A percentile compares a stretch with the other conserved stretches of the same genome.
These are phyloP conservation scores for Mycena leptocephala DNA, from an alignment of 768 basidiomycete species.

Conservation along the genomic window DNA sequence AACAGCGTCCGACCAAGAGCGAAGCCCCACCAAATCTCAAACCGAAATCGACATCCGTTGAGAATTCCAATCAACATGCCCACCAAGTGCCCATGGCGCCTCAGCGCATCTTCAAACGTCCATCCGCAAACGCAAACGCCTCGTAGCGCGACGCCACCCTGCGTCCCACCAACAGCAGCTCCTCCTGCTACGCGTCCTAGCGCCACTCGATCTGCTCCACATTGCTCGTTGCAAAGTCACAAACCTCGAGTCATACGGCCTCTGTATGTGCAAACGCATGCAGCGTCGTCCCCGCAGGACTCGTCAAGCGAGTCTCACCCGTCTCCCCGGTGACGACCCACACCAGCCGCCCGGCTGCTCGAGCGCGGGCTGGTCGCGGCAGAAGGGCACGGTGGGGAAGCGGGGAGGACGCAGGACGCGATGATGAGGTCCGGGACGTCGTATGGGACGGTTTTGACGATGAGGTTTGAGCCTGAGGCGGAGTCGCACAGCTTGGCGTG, in stretches of 20 bases:
- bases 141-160: slow-evolving; percentile 26
- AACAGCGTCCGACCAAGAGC: too few species aligned
- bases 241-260: background rate
- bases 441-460: slow-evolving; percentile 19
- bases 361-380: slow-evolving; percentile 19
- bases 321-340: slow-evolving; percentile 36
- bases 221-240: background rate
- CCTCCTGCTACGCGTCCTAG: slow-evolving; percentile 21
- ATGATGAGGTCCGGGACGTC: slow-evolving; percentile 37
- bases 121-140: slow-evolving; percentile 38
- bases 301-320: slow-evolving; percentile 25
- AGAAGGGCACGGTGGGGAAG: slow-evolving; percentile 18
- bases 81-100: slow-evolving; percentile 17
- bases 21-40: too few species aligned
- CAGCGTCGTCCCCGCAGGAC: background rate
- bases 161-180: background rate
- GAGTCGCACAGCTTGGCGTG: slow-evolving; percentile 25
- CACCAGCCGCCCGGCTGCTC: slow-evolving; percentile 14
- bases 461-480: slow-evolving; percentile 22
- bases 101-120: slow-evolving; percentile 42
- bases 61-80: slow-evolving; percentile 9
- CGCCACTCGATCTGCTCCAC: background rate
- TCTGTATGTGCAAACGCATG: background rate
- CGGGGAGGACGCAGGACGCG: slow-evolving; percentile 24
- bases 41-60: too few species aligned